A percentile compares a stretch with the other conserved stretches of the same genome.
These are phyloP conservation scores for Epichloe scottii DNA, from an alignment of 2,329 filamentous ascomycete species.

Conservation along the genomic window DNA sequence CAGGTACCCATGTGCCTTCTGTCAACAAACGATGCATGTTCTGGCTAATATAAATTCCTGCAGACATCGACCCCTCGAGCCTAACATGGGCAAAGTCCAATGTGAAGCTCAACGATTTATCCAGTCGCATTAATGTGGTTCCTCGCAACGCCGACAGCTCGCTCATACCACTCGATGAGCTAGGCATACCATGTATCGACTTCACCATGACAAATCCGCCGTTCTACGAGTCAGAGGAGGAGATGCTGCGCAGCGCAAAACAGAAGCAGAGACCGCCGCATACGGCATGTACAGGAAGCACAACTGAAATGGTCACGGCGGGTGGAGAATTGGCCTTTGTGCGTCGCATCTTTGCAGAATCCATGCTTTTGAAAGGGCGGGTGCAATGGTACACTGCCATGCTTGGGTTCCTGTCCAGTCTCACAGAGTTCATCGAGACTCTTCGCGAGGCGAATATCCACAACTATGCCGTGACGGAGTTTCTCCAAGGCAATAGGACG, in stretches of 20 bases:
- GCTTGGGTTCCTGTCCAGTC: slow-evolving; percentile 68
- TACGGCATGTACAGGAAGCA: slow-evolving; percentile 63
- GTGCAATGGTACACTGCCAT: slow-evolving; percentile 87
- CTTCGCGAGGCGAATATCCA: slow-evolving; percentile 43
- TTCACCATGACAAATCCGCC: slow-evolving; percentile 94
- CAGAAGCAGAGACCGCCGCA: slow-evolving; percentile 56
- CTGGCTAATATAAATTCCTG: too few relatives aligned
- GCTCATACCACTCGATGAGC: slow-evolving; percentile 51
- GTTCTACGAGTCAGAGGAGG: slow-evolving; percentile 67
- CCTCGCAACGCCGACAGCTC: slow-evolving; percentile 35
- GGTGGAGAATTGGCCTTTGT: slow-evolving; percentile 74
- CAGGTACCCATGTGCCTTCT: slow-evolving; percentile 24
- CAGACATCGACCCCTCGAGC: slow-evolving; percentile 64
- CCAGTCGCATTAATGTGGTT: slow-evolving; percentile 51
- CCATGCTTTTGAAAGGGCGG: slow-evolving; percentile 40
- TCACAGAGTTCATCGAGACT: slow-evolving; percentile 48
- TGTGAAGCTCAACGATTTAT: slow-evolving; percentile 50
- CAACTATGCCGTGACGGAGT: slow-evolving; percentile 74
- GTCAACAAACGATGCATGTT: background rate
- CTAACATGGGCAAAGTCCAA: slow-evolving; percentile 55
- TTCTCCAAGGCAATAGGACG: slow-evolving; percentile 68
- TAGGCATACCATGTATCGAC: slow-evolving; percentile 44
- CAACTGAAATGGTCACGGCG: slow-evolving; percentile 71
- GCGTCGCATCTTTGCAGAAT: slow-evolving; percentile 57
- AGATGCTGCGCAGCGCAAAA: slow-evolving; percentile 52